Base-by-base conservation (phyloP, 768 basidiomycete species). In the Kwoniella botswanensis region DNA sequence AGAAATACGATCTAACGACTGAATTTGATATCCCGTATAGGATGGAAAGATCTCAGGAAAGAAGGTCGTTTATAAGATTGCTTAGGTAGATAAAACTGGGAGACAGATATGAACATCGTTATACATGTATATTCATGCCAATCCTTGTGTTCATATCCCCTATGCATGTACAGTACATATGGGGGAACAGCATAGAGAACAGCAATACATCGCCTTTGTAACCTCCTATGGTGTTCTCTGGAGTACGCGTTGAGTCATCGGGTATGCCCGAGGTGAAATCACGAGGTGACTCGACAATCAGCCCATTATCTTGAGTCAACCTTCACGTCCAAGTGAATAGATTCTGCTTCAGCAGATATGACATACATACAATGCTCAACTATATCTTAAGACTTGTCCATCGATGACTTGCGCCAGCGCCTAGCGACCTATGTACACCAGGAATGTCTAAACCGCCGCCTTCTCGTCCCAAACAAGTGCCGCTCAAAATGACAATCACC, bases 11-110 rank as follows among this genome's bases (percentile, higher is more conserved):
- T 35, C 35, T 35, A 9, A 35, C 35, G 35, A 24, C 43, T 63
- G 67, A 63, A 21, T 12, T 17, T 60, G 4, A 2, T 41, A 35
- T 35, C 35, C 35, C 11, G 17, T 41, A 43, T 60, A 74, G 74
- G 65, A 67, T 18, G 73, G 73, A 6, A 74, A 74, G 59, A 73
- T 76, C 9, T 76, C 75, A 4, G 75, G 75, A 6, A 68, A 63
- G 53, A 76, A 76, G 72, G 53, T 76, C 2, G 72, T 76, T 1
- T 73, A 71, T 67, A 76, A 74, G 67, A 69, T 75, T 17, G 68
- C 67, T 4, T 63, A 53, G 35, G 55, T 13, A 26, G 55, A 56
- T 13, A 17, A 4, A 56, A 17, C 5, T 56, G 12, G 24, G 12
- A 5, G 24, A 26, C 24, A 13, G 24, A 13, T 13, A 22, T 21